Evolutionary conservation across 2,329 filamentous ascomycete species (phyloP).

Genomic region (Penicillium capsulatum): DNA sequence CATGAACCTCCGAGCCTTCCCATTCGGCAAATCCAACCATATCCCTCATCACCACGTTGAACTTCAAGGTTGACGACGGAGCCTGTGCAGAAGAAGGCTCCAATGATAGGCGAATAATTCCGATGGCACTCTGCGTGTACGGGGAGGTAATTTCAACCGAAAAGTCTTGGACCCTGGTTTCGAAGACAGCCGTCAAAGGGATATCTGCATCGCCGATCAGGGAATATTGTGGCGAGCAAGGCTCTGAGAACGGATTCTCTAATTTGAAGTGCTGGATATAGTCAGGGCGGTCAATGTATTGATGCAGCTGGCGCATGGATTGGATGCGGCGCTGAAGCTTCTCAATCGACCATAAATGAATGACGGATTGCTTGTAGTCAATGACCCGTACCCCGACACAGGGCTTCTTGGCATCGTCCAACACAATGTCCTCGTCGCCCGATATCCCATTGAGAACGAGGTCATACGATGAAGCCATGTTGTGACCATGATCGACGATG

Average conservation of each 20-base stretch:
- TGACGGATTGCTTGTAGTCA: constrained; percentile 79
- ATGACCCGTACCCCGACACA: constrained; percentile 87
- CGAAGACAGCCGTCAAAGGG: constrained; percentile 86
- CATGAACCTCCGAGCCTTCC: constrained; percentile 92
- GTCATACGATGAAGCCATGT: constrained; percentile 89
- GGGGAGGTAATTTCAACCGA: constrained; percentile 85
- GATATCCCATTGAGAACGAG: constrained; percentile 89
- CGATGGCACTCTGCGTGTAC: constrained; percentile 84
- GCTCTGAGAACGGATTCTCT: constrained; percentile 88
- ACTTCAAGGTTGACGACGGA: constrained; percentile 87
- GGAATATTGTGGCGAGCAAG: constrained; percentile 87
- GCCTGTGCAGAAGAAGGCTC: constrained; percentile 92
- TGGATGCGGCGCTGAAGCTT: constrained; percentile 84
- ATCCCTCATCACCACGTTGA: constrained; percentile 98
- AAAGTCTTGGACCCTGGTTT: constrained; percentile 92
- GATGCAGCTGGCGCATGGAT: constrained; percentile 93
- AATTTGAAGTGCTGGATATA: constrained; percentile 89
- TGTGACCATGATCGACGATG: constrained; percentile 82
- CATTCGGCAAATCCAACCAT: constrained; percentile 90
- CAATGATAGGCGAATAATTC: constrained; percentile 82
- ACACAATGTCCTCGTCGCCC: constrained; percentile 75
- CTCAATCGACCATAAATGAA: constrained; percentile 90
- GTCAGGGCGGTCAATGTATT: constrained; percentile 92
- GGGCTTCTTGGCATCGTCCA: constrained; percentile 79
- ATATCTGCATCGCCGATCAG: constrained; percentile 91